Conservation (phyloP, 768 basidiomycete genomes). For the Nidularia pulvinata region DNA sequence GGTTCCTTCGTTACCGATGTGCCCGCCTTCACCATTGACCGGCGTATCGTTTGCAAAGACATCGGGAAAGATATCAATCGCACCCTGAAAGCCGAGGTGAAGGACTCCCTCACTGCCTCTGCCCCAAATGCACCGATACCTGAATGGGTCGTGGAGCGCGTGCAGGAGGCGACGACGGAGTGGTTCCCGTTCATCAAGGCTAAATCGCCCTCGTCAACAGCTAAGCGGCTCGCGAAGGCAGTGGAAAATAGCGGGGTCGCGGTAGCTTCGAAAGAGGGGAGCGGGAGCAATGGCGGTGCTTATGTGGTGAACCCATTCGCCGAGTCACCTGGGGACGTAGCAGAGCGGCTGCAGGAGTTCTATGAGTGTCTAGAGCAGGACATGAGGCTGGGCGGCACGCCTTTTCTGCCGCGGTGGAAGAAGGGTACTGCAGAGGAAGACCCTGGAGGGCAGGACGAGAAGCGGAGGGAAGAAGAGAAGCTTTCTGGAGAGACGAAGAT, state of each 20-base stretch:
- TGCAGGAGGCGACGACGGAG: conserved; percentile 50
- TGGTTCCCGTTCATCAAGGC: conserved; percentile 58
- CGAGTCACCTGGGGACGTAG: conserved; percentile 51
- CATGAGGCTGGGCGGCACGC: conserved; percentile 39
- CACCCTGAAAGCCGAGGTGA: conserved; percentile 55
- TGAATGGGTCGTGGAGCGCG: conserved; percentile 61
- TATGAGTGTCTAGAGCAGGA: conserved; percentile 68
- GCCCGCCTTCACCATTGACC: conserved; percentile 58
- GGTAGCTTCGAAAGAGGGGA: conserved; percentile 5
- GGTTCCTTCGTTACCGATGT: conserved; percentile 40
- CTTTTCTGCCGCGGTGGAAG: conserved; percentile 13
- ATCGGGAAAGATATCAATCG: conserved; percentile 53
- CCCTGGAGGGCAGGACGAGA: conserved; percentile 22
- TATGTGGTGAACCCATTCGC: conserved; percentile 42
- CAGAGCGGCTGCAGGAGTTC: conserved; percentile 68
- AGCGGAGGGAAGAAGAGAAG: conserved; percentile 23
- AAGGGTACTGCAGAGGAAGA: conserved; percentile 14
- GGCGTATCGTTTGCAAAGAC: conserved; percentile 50
- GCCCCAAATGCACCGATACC: conserved; percentile 19
- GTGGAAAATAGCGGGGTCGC: neutral
- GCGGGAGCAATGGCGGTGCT: conserved; percentile 14
- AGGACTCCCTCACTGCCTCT: conserved; percentile 37
- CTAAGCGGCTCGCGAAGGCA: conserved; percentile 6
- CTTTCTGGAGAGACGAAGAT: conserved; percentile 44
- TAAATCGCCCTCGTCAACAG: conserved; percentile 1